Conservation (phyloP, 1,284 basidiomycete species). For the Coniferiporia sulphurascens region DNA sequence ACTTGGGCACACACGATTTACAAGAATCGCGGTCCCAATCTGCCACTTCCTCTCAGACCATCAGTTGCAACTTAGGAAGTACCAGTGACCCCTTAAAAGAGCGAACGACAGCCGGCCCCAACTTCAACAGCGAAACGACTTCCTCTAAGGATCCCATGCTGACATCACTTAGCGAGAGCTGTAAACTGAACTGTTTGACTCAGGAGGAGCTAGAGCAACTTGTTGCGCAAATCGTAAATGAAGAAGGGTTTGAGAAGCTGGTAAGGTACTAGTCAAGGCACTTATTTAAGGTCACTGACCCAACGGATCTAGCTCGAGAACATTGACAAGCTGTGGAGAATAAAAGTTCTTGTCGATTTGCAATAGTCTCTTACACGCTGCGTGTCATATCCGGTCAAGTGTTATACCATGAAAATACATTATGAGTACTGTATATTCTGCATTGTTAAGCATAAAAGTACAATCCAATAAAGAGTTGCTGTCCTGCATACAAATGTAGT, state of each 20-base stretch:
- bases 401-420: not conserved
- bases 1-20: not conserved
- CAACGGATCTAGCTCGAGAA: conserved; percentile 9
- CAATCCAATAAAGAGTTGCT: not conserved
- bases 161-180: conserved; percentile 8
- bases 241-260: conserved; percentile 31
- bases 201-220: conserved; percentile 29
- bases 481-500: not conserved
- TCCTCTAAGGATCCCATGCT: not conserved
- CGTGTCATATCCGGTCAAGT: not conserved
- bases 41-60: conserved; percentile 1
- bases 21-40: not conserved
- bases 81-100: not conserved
- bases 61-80: not conserved
- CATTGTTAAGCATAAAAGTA: conserved; percentile 3
- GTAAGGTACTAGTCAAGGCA: conserved; percentile 20
- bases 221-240: conserved; percentile 29
- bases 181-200: conserved; percentile 26
- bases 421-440: not conserved
- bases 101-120: not conserved
- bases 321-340: conserved; percentile 9
- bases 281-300: not conserved
- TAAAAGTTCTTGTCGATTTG: conserved; percentile 8
- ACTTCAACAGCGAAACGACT: not conserved
- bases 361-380: not conserved